Conservation (phyloP, 768 basidiomycete species). For the Kwoniella mangroviensis region DNA sequence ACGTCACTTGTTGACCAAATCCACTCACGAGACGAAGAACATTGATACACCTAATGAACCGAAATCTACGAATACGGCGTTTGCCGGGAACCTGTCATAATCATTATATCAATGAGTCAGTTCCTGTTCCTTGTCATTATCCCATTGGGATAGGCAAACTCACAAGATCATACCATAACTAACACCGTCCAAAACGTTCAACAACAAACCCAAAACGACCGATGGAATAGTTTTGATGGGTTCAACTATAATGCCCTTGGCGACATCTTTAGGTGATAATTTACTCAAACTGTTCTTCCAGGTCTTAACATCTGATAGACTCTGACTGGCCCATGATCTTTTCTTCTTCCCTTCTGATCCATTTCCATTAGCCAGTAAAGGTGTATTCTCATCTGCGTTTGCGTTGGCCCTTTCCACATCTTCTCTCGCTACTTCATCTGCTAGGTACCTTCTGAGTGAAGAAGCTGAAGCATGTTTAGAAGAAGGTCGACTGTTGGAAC, state of each 20-base stretch:
- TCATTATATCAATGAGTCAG: too few relatives aligned
- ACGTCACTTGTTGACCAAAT: not conserved
- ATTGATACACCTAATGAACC: slow-evolving; percentile 91
- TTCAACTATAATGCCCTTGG: slow-evolving; percentile 39
- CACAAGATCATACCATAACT: slow-evolving; percentile 81
- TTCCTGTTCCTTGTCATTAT: too few relatives aligned
- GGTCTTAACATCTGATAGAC: slow-evolving; percentile 15
- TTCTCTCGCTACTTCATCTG: slow-evolving; percentile 27
- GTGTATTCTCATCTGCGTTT: slow-evolving; percentile 32
- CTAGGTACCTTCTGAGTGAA: slow-evolving; percentile 39
- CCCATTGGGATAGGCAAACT: too few relatives aligned
- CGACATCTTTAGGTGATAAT: slow-evolving; percentile 45
- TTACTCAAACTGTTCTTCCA: slow-evolving; percentile 36
- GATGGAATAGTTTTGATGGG: slow-evolving; percentile 67
- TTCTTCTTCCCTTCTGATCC: slow-evolving; percentile 16
- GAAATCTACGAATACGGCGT: slow-evolving; percentile 75
- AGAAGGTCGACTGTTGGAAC: slow-evolving; percentile 4
- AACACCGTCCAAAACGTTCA: slow-evolving; percentile 92
- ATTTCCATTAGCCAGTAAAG: slow-evolving; percentile 26
- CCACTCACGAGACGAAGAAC: slow-evolving; percentile 80
- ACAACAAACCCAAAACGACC: slow-evolving; percentile 76
- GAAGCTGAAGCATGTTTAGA: slow-evolving; percentile 22
- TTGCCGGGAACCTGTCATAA: slow-evolving; percentile 89
- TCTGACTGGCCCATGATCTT: slow-evolving; percentile 19
- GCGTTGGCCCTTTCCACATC: slow-evolving; percentile 25